Base-by-base conservation (phyloP, 2,329 filamentous ascomycete species). In the Tolypocladium nubicola region DNA sequence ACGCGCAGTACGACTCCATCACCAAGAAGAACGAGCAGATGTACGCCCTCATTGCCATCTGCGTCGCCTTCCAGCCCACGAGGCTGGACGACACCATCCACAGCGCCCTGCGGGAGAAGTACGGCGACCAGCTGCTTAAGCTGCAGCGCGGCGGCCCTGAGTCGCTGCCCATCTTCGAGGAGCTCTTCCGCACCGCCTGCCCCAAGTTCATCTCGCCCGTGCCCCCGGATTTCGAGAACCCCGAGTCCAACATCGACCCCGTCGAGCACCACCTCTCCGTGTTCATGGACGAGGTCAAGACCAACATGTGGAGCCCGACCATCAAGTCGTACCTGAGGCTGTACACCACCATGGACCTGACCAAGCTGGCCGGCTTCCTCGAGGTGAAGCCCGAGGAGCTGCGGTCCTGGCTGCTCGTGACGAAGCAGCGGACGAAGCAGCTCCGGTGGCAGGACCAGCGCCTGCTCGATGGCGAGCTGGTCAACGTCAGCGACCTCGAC, bases 11-110 rank as follows among this genome's bases (percentile, higher is more conserved):
- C 79, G 94, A 99, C 75, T 95, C 90, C 62, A 97, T 97, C 76
- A 92, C 90, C 69, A 99, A 99, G 88, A 97, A 97, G 86, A 97
- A 96, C 76, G 94, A 99, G 75, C 94, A 99, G 82, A 97, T 99
- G 93, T 97, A 97, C 75, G 94, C 94, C 43, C 84, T 99, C 65
- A 95, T 99, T 67, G 93, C 94, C 75, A 97, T 99, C 78, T 99
- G 94, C 76, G 92, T 97, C 58, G 92, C 94, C 63, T 96, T 99
- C 83, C 89, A 96, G 77, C 94, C 94, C 59, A 97, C 93, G 58
- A 86, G 94, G 66, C 85, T 99, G 67, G 94, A 99, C 73, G 94
- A 99, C 81, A 97, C 93, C 71, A 97, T 99, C 79, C 94, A 99
- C 85, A 95, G 90, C 61, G 91, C 93, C 61, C 86, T 99, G 56